Base-by-base conservation (phyloP, 2,329 filamentous ascomycete genomes). In the Neonectria magnoliae region DNA sequence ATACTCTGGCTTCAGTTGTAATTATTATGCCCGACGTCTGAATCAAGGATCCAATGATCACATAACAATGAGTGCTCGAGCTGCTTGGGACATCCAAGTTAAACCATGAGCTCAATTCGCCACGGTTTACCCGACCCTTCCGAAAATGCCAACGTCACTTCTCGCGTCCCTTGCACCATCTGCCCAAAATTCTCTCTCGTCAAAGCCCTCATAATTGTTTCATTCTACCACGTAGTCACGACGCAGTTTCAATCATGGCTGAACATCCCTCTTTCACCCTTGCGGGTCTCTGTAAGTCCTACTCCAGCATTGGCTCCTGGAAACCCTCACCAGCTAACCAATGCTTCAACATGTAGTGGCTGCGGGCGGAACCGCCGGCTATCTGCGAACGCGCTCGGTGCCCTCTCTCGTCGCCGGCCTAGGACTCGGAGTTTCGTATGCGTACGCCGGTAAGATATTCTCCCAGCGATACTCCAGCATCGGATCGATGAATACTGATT, bases 181-280 rank as follows among this genome's bases (percentile, higher is more conserved):
- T 18, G 1, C n/a, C 38, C 38, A 4, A 42, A 42, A 18, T 11
- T n/a, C 38, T 42, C n/a, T 8, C 38, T 10, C 38, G 9, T 10
- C 38, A 42, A 42, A 42, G n/a, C n/a, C 38, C 38, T 18, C 38
- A 42, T 20, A 10, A 20, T n/a, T 20, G 4, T 5, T 42, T 11
- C 3, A 20, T 5, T 8, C 16, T n/a, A 6, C 7, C 38, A 42
- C 16, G 38, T 4, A 10, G 9, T 42, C 7, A 42, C 38, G n/a
- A 11, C 38, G 11, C n/a, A 42, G 10, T 10, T 11, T 6, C 18
- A 55, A 38, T 42, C 51, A 81, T 81, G 79, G 79, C 80, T 18
- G 77, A 81, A 38, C 80, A 81, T 62, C 80, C 79, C 42, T 80
- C 79, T 0, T 81, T 81, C 55, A 81, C 80, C 25, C 75, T 81